A percentile compares a stretch with the other conserved stretches of the same genome.
phyloP scores from a whole-genome alignment of 1,284 basidiomycete genomes.

The Stygiomarasmius scandens region DNA sequence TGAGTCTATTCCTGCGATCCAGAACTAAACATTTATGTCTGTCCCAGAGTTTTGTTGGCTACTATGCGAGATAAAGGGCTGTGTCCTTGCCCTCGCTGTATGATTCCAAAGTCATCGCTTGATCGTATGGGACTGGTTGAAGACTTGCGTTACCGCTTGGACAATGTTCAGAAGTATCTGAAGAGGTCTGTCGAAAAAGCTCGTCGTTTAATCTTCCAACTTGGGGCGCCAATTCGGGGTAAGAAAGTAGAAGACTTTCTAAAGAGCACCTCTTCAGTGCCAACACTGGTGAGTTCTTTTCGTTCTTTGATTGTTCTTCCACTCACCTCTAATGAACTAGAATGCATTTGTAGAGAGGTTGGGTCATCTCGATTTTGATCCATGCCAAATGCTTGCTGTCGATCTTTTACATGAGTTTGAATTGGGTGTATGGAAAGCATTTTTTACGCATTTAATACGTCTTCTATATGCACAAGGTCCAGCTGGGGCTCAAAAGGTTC shows the following conservation, averaged over 20 bases:
- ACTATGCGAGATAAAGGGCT: conserved; percentile 24
- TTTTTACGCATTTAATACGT: conserved; percentile 1
- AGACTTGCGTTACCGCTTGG: not conserved
- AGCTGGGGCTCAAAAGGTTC: conserved; percentile 9
- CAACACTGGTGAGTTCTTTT: not conserved
- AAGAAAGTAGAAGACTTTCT: not conserved
- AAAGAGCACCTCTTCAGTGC: not conserved
- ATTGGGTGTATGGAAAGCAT: conserved; percentile 37
- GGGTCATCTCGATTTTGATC: conserved; percentile 25
- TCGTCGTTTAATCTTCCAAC: conserved; percentile 22
- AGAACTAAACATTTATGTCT: not conserved
- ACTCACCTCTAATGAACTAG: conserved; percentile 20
- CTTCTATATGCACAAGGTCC: not conserved
- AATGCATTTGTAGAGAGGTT: conserved; percentile 35
- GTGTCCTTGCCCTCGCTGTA: conserved; percentile 33
- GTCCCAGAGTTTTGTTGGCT: not conserved
- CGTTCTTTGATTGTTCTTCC: not conserved
- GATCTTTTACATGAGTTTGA: conserved; percentile 43
- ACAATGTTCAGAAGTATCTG: not conserved
- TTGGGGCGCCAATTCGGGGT: conserved; percentile 15
- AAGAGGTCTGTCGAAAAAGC: conserved; percentile 6
- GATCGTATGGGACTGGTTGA: not conserved
- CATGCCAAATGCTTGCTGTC: conserved; percentile 30
- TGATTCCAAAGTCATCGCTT: conserved; percentile 24
- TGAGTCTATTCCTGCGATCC: conserved; percentile 21